Evolutionary conservation across 768 basidiomycete species (phyloP).

Genomic region (Auriscalpium vulgare): DNA sequence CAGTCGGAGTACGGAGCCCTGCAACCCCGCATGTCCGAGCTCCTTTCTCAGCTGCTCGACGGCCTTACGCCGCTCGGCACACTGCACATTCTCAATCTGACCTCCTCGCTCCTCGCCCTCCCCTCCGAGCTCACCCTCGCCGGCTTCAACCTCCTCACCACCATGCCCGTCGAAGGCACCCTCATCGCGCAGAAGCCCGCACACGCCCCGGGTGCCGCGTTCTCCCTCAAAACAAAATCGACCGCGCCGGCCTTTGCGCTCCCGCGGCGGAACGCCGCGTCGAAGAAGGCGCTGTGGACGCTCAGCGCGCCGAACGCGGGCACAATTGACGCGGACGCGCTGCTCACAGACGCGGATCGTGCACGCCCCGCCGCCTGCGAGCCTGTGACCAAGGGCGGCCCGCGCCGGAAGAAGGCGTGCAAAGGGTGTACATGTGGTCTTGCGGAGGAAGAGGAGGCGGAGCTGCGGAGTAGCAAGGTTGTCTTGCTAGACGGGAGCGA

Average conservation of each 20-base stretch:
- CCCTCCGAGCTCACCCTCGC: conserved; percentile 53
- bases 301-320: conserved; percentile 63
- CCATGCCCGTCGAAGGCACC: conserved; percentile 28
- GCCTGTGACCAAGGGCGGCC: conserved; percentile 41
- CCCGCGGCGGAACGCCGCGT: conserved; percentile 52
- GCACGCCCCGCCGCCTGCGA: conserved; percentile 73
- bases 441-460: conserved; percentile 86
- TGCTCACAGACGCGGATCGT: conserved; percentile 80
- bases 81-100: conserved; percentile 54
- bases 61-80: conserved; percentile 63
- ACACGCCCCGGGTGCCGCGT: conserved; percentile 29
- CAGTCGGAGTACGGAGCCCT: conserved; percentile 54
- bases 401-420: conserved; percentile 86
- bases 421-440: conserved; percentile 97
- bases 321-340: conserved; percentile 71
- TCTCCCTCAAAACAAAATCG: conserved; percentile 33
- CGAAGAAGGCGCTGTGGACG: conserved; percentile 88
- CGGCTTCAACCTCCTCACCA: conserved; percentile 56
- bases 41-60: conserved; percentile 53
- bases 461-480: conserved; percentile 46
- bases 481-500: conserved; percentile 62
- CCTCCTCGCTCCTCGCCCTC: conserved; percentile 34
- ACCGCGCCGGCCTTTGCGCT: conserved; percentile 19
- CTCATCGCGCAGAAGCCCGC: conserved; percentile 69
- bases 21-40: conserved; percentile 38